A percentile compares a stretch with the other conserved stretches of the same genome.
phyloP scores from a whole-genome alignment of 2,329 filamentous ascomycete species.

The Aspergillus pseudoterreus region DNA sequence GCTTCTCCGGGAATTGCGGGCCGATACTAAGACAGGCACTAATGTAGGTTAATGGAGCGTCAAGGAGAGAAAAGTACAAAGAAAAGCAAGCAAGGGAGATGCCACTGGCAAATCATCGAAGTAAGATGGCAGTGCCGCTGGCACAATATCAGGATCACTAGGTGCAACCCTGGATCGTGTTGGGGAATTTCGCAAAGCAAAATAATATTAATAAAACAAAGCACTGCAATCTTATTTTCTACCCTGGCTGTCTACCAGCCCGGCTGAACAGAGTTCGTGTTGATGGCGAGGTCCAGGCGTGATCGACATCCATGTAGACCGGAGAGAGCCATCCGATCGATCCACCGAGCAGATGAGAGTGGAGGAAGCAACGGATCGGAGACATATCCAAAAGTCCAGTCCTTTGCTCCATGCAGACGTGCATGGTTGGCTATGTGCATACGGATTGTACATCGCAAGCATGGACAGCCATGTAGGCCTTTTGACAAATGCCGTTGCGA shows the following conservation, averaged over 20 bases:
- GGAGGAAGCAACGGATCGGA: slow-evolving; percentile 10
- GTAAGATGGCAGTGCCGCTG: slow-evolving; percentile 7
- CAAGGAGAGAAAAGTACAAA: slow-evolving; percentile 3
- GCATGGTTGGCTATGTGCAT: slow-evolving; percentile 5
- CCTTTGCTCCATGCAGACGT: slow-evolving; percentile 2
- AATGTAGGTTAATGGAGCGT: slow-evolving; percentile 1
- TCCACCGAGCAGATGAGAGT: slow-evolving; percentile 7
- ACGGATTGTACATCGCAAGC: not conserved
- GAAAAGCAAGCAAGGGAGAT: slow-evolving; percentile 20
- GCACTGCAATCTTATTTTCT: not conserved
- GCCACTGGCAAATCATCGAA: slow-evolving; percentile 12
- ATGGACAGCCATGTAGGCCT: not conserved
- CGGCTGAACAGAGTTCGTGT: not conserved
- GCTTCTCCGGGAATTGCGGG: slow-evolving; percentile 16
- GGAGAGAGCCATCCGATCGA: slow-evolving; percentile 4
- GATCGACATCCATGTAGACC: slow-evolving; percentile 9
- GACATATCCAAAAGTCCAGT: slow-evolving; percentile 15
- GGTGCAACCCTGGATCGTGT: not conserved
- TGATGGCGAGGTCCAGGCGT: slow-evolving; percentile 1
- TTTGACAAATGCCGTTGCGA: not conserved
- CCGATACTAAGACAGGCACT: slow-evolving; percentile 15
- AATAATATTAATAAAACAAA: not conserved
- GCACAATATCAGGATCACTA: slow-evolving; percentile 5
- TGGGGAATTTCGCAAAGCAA: not conserved
- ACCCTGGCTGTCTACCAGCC: slow-evolving; percentile 4